phyloP scores from a whole-genome alignment of 1,284 basidiomycete species.

The Calocybe gambosa region DNA sequence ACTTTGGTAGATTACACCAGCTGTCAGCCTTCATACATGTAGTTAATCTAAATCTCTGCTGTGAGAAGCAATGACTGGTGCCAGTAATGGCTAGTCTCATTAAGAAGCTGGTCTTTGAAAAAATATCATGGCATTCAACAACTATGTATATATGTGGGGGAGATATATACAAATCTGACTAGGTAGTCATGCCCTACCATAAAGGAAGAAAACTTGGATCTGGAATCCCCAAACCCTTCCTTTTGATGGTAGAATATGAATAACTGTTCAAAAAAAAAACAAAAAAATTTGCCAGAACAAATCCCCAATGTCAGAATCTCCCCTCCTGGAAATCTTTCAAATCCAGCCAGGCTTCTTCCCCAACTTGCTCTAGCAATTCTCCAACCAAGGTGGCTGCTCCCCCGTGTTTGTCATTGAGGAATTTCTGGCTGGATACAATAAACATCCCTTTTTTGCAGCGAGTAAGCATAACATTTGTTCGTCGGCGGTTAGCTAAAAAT shows the following conservation, averaged over 20 bases:
- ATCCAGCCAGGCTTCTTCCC: constrained; percentile 32
- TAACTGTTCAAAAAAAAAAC: constrained; percentile 6
- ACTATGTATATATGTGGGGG: too few species aligned
- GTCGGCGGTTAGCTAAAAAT: constrained; percentile 49
- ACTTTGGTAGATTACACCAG: too few species aligned
- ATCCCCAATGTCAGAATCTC: constrained; percentile 25
- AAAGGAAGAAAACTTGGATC: constrained; percentile 8
- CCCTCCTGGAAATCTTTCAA: constrained; percentile 35
- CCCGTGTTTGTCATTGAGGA: constrained; percentile 35
- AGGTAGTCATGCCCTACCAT: constrained; percentile 11
- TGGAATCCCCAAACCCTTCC: constrained; percentile 1
- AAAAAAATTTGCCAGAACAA: neutral
- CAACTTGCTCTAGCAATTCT: constrained; percentile 35
- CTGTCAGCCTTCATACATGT: too few species aligned
- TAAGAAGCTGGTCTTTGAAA: too few species aligned
- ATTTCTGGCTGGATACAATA: constrained; percentile 51
- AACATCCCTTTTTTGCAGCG: constrained; percentile 67
- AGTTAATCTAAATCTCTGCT: too few species aligned
- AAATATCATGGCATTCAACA: too few species aligned
- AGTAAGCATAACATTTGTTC: constrained; percentile 66
- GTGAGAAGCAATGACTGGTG: too few species aligned
- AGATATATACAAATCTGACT: neutral
- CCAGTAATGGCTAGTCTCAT: too few species aligned
- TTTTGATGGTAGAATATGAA: constrained; percentile 13
- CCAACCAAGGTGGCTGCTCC: constrained; percentile 47